A percentile compares a stretch with the other conserved stretches of the same genome.
Evolutionary conservation across 2,329 filamentous ascomycete genomes (phyloP).

Genomic region (Penicillium freii): DNA sequence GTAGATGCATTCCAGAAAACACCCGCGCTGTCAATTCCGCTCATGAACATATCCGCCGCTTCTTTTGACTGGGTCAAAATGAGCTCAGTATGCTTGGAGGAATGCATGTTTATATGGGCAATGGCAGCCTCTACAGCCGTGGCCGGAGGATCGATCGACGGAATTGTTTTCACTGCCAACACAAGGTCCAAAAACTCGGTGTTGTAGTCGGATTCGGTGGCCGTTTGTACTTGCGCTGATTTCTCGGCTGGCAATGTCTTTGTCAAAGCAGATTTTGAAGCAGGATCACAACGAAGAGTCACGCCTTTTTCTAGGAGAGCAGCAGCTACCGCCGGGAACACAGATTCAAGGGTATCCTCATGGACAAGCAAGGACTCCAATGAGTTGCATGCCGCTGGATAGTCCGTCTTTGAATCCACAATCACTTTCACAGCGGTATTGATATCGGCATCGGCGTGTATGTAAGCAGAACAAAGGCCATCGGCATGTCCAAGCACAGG

Average conservation of each 20-base stretch:
- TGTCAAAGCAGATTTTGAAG: conserved; percentile 63
- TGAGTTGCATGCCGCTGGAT: conserved; percentile 92
- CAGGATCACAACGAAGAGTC: conserved; percentile 72
- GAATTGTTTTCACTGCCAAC: conserved; percentile 78
- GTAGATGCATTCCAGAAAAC: conserved; percentile 98
- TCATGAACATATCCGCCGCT: conserved; percentile 78
- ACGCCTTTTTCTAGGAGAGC: conserved; percentile 76
- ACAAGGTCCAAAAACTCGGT: conserved; percentile 88
- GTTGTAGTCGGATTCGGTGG: conserved; percentile 69
- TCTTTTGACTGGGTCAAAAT: conserved; percentile 72
- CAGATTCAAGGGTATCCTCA: conserved; percentile 62
- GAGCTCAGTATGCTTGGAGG: conserved; percentile 89
- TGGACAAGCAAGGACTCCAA: conserved; percentile 90
- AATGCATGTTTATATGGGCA: conserved; percentile 84
- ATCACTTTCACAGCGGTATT: conserved; percentile 72
- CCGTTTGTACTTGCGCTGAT: conserved; percentile 59
- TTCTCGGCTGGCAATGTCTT: conserved; percentile 45
- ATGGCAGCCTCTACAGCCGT: conserved; percentile 67
- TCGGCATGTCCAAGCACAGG: conserved; percentile 96
- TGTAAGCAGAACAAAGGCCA: conserved; percentile 82
- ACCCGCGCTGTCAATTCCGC: conserved; percentile 79
- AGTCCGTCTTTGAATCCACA: conserved; percentile 89
- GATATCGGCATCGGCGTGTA: conserved; percentile 73
- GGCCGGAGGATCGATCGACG: conserved; percentile 29
- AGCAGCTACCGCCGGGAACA: conserved; percentile 70